phyloP scores from a whole-genome alignment of 2,329 filamentous ascomycete species.

The Claviceps sp. region DNA sequence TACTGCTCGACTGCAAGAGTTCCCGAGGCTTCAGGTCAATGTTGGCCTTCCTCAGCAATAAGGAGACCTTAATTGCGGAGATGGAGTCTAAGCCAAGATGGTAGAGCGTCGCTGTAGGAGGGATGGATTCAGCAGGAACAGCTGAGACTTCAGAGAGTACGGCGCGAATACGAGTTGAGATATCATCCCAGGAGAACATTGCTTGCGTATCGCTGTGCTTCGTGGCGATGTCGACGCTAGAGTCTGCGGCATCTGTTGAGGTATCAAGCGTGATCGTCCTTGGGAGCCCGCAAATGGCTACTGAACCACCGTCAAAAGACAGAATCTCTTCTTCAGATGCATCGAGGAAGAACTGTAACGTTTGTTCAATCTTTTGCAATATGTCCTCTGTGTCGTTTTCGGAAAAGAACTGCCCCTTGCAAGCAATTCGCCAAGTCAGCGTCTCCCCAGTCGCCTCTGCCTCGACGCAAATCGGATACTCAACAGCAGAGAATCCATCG shows the following conservation, averaged over 20 bases:
- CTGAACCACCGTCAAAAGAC: slow-evolving; percentile 32
- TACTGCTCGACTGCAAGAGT: slow-evolving; percentile 52
- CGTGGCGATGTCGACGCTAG: not conserved
- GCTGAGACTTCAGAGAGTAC: slow-evolving; percentile 46
- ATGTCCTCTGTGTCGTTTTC: slow-evolving; percentile 32
- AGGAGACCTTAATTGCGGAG: slow-evolving; percentile 71
- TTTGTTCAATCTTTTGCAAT: slow-evolving; percentile 43
- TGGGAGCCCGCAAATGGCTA: slow-evolving; percentile 54
- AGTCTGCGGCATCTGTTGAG: not conserved
- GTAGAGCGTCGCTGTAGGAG: slow-evolving; percentile 54
- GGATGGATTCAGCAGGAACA: slow-evolving; percentile 43
- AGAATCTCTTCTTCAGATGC: slow-evolving; percentile 38
- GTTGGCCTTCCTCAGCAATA: slow-evolving; percentile 50
- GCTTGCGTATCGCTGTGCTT: not conserved
- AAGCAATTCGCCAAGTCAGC: slow-evolving; percentile 60
- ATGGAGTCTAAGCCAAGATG: slow-evolving; percentile 86
- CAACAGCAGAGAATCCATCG: slow-evolving; percentile 51
- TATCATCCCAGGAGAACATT: slow-evolving; percentile 19
- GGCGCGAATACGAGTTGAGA: slow-evolving; percentile 27
- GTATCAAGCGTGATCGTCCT: slow-evolving; percentile 6
- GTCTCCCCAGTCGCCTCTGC: slow-evolving; percentile 47
- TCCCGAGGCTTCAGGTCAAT: slow-evolving; percentile 56
- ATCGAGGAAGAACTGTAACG: slow-evolving; percentile 42
- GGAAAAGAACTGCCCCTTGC: slow-evolving; percentile 43
- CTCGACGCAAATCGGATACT: slow-evolving; percentile 74